Evolutionary conservation across 2,329 filamentous ascomycete genomes (phyloP), one percentile per base, ranked within the genome.

Genomic region (Cladophialophora yegresii): DNA sequence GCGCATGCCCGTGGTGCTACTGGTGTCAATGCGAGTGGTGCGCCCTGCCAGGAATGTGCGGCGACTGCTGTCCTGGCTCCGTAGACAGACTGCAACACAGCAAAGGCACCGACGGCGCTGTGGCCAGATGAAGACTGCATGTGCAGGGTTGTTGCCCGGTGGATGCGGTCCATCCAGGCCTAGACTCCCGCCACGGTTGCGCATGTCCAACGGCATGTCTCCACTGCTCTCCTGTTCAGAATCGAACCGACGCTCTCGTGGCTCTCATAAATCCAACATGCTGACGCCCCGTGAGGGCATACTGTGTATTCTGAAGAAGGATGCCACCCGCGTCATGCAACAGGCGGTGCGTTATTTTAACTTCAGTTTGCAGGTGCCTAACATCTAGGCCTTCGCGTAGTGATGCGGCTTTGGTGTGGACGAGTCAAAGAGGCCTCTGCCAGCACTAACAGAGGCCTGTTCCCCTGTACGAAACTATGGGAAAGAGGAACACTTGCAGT

Each of bases 311-410:
- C 36, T n/a, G 40, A 30, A 47, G 40, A 30, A 49, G 28, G 23
- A 58, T 58, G 43, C 55, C 55, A 58, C 55, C 40, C 36, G 55
- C 55, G 57, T 51, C 57, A 59, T 36, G 47, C 57, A 22, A 51
- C 47, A 51, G 53, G 45, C 57, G 26, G 45, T 28, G n/a, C 32
- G 28, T 43, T 51, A 43, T 43, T 22, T 16, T 6, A 12, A 12
- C 47, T 50, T 26, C 23, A 50, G 20, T 26, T 20, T 26, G 47
- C 20, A 2, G 47, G 6, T 13, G 16, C 5, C 36, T 4, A 40
- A 40, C 36, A 16, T 40, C 36, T 40, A 40, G 16, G 13, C 33
- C 33, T n/a, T 40, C 36, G 36, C 36, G 36, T 40, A n/a, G 36
- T 40, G 36, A 40, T 40, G 8, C 16, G 16, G 23, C 47, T 23